phyloP scores from a whole-genome alignment of 2,329 filamentous ascomycete genomes.

The Akanthomyces muscarius region DNA sequence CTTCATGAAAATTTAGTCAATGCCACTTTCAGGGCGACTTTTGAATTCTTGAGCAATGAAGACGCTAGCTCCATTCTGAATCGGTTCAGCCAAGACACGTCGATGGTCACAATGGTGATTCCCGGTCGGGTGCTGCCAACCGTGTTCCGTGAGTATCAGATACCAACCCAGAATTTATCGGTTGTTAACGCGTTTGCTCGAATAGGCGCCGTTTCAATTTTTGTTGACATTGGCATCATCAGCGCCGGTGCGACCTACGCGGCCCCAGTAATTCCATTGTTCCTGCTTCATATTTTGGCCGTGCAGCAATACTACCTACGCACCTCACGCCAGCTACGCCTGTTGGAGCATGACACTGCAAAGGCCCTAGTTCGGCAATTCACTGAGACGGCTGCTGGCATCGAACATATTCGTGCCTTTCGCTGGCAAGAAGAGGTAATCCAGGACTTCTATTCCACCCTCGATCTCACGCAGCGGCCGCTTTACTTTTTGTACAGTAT shows the following conservation, averaged over 20 bases:
- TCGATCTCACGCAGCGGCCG: conserved; percentile 50
- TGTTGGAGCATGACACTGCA: conserved; percentile 34
- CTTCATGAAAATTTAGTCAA: background rate
- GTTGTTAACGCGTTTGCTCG: background rate
- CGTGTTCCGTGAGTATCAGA: conserved; percentile 3
- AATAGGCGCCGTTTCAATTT: conserved; percentile 22
- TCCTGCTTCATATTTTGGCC: conserved; percentile 23
- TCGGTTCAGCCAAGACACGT: conserved; percentile 4
- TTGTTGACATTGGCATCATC: conserved; percentile 22
- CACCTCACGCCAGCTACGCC: conserved; percentile 34
- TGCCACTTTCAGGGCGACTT: background rate
- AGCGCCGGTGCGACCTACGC: conserved; percentile 27
- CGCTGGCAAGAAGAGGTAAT: conserved; percentile 44
- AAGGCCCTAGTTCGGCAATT: conserved; percentile 32
- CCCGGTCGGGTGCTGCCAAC: background rate
- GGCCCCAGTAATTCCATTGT: conserved; percentile 26
- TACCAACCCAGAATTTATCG: no score
- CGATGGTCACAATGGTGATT: background rate
- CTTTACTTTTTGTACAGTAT: conserved; percentile 51
- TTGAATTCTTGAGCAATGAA: background rate
- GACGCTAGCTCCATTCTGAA: conserved; percentile 6
- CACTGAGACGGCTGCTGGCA: conserved; percentile 41
- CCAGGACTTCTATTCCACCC: conserved; percentile 38
- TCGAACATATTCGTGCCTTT: conserved; percentile 50
- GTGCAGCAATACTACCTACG: conserved; percentile 31